Evolutionary conservation across 2,329 filamentous ascomycete species (phyloP).

Genomic region (Clarireedia homoeocarpa): DNA sequence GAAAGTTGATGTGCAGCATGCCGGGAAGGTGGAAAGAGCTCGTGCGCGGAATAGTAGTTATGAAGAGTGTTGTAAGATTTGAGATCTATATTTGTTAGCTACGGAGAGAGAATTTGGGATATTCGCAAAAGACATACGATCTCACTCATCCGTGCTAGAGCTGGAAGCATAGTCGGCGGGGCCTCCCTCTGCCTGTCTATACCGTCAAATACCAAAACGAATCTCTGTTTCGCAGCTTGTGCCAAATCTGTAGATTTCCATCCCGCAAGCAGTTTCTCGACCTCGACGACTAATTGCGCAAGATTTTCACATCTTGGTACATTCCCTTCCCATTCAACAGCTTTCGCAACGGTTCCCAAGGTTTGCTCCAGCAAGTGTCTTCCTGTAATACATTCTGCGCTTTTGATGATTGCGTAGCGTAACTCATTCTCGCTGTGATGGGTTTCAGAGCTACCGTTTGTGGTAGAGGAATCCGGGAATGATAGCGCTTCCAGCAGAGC

Average conservation of each 20-base stretch:
- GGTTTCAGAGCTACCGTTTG: constrained; percentile 45
- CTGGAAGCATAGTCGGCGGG: constrained; percentile 69
- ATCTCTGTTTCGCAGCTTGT: constrained; percentile 37
- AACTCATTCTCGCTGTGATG: constrained; percentile 40
- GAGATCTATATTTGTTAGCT: constrained; percentile 53
- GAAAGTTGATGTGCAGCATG: constrained; percentile 72
- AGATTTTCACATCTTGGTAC: constrained; percentile 70
- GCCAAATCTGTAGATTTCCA: constrained; percentile 22
- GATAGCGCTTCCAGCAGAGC: constrained; percentile 47
- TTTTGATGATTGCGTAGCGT: constrained; percentile 56
- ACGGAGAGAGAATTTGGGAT: neutral
- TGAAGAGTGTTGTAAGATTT: constrained; percentile 66
- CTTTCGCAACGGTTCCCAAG: constrained; percentile 48
- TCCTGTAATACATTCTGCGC: constrained; percentile 68
- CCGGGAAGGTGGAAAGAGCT: constrained; percentile 62
- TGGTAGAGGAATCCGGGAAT: constrained; percentile 38
- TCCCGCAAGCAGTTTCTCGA: constrained; percentile 51
- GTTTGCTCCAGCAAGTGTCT: constrained; percentile 71
- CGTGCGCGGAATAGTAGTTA: constrained; percentile 64
- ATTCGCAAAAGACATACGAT: constrained; percentile 46
- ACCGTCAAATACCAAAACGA: constrained; percentile 80
- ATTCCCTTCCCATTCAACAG: constrained; percentile 40
- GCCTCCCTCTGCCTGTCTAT: constrained; percentile 80
- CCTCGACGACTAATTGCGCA: constrained; percentile 64
- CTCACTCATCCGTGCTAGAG: constrained; percentile 74